These are phyloP conservation scores for Leucaena leucocephala DNA, from an alignment of 306 rosid genomes.

Conservation along the genomic window DNA sequence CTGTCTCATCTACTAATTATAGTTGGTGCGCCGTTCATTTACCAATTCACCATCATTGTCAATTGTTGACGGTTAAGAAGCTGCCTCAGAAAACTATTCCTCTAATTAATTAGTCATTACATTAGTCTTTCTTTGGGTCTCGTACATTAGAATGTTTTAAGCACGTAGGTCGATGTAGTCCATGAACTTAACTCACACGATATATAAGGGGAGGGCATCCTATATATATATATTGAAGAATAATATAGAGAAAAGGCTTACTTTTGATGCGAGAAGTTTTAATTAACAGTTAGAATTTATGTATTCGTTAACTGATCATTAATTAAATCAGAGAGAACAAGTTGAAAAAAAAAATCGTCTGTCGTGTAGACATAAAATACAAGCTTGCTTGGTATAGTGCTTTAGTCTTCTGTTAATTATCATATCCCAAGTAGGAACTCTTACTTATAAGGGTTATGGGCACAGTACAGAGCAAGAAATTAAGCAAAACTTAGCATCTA, in stretches of 20 bases:
- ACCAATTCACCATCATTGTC: neutral
- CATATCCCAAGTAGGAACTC: neutral
- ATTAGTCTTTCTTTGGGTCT: neutral
- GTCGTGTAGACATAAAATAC: too few relatives aligned
- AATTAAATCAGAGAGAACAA: neutral
- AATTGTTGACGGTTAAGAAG: neutral
- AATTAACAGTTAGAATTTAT: neutral
- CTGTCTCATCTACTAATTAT: neutral
- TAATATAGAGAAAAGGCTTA: neutral
- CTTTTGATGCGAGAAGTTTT: neutral
- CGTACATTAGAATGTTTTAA: neutral
- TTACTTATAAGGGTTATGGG: neutral
- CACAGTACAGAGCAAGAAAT: neutral
- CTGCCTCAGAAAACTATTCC: too few relatives aligned
- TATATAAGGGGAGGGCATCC: neutral
- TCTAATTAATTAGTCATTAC: neutral
- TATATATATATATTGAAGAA: neutral
- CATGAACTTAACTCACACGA: neutral
- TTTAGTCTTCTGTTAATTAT: neutral
- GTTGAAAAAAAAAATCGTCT: neutral
- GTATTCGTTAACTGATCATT: neutral
- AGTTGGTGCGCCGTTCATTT: conserved; percentile 6
- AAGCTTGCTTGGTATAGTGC: neutral
- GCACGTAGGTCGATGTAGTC: neutral
- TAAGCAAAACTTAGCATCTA: neutral